Percentiles rank a stretch among this genome's conserved stretches.
phyloP scores from a whole-genome alignment of 2,329 filamentous ascomycete species.

The Stachybotrys chlorohalonatus region DNA sequence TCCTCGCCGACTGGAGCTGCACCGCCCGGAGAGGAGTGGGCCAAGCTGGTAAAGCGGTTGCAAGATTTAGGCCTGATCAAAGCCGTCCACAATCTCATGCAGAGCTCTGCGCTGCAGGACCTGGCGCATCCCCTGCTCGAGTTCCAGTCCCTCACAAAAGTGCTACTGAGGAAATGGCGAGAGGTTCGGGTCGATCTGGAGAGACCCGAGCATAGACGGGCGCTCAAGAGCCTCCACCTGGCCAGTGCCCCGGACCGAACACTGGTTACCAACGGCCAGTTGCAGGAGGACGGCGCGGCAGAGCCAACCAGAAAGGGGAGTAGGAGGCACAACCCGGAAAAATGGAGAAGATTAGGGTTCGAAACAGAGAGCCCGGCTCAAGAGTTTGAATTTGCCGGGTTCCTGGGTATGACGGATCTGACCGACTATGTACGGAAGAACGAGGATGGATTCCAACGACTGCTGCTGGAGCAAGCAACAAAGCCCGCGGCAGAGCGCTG shows the following conservation, averaged over 20 bases:
- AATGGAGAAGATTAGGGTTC: conserved; percentile 89
- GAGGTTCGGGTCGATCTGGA: conserved; percentile 79
- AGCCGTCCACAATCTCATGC: conserved; percentile 87
- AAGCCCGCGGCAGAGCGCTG: conserved; percentile 65
- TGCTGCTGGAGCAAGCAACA: conserved; percentile 80
- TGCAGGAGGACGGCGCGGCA: conserved; percentile 25
- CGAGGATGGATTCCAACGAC: conserved; percentile 86
- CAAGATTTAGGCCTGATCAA: conserved; percentile 91
- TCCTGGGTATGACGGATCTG: conserved; percentile 94
- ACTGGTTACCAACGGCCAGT: conserved; percentile 24
- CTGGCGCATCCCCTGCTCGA: conserved; percentile 82
- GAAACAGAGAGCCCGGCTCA: conserved; percentile 77
- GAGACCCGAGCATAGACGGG: conserved; percentile 76
- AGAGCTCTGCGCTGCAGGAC: conserved; percentile 85
- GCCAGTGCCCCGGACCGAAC: conserved; percentile 62
- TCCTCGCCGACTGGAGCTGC: conserved; percentile 5
- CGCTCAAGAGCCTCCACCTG: conserved; percentile 76
- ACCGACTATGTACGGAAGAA: conserved; percentile 89
- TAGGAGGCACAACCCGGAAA: conserved; percentile 73
- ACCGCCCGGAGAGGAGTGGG: conserved; percentile 63
- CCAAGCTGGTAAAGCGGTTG: conserved; percentile 85
- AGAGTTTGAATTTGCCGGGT: conserved; percentile 82
- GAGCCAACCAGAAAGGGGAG: conserved; percentile 46
- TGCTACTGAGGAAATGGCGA: conserved; percentile 79
- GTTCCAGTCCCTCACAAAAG: conserved; percentile 86